Base-by-base conservation (phyloP, 306 rosid species). In the Luffa acutangula region DNA sequence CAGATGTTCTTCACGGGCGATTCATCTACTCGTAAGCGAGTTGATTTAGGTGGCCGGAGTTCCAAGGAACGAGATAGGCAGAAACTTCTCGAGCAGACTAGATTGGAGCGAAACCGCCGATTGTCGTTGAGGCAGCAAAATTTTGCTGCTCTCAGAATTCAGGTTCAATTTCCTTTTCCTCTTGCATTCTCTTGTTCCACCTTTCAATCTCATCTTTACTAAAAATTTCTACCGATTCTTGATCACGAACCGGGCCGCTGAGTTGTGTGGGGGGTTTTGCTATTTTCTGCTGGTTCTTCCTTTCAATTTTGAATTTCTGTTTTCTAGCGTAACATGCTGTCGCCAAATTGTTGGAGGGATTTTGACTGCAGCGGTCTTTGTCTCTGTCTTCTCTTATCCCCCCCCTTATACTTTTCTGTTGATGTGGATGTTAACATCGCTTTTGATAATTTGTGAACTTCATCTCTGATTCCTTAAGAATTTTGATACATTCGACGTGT, bases 21-120 rank as follows among this genome's bases (percentile, higher is more conserved):
- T 92, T 86, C 98, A 1, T 94, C 97, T 13, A 88, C 86, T 64
- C 91, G 97, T 79, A 94, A 94, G 86, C 96, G 98, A 17, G 98
- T 94, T 7, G 97, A 92, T 92, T 90, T 94, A 82, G 96, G 97
- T 21, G 98, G 98, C 57, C 90, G 97, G 49, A 94, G 98, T 76
- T 81, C 94, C 2, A 94, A 94, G 88, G 98, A 92, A 78, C 78
- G 96, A 82, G 98, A 94, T 66, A 69, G 98, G 4, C 90, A 94
- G 84, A 94, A 94, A 85, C 97, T 94, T 75, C 86, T 94, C 5
- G 97, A 94, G 80, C 97, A 92, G 82, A 89, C 97, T 17, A 89
- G 97, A 86, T 79, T 92, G 83, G 98, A 92, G 80, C 91, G 98
- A 65, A 90, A 90, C 80, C 90, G 86, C 3, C 93, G 98, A 21